A percentile compares a stretch with the other conserved stretches of the same genome.
phyloP scores from a whole-genome alignment of 306 rosid genomes.

The Styphnolobium japonicum region DNA sequence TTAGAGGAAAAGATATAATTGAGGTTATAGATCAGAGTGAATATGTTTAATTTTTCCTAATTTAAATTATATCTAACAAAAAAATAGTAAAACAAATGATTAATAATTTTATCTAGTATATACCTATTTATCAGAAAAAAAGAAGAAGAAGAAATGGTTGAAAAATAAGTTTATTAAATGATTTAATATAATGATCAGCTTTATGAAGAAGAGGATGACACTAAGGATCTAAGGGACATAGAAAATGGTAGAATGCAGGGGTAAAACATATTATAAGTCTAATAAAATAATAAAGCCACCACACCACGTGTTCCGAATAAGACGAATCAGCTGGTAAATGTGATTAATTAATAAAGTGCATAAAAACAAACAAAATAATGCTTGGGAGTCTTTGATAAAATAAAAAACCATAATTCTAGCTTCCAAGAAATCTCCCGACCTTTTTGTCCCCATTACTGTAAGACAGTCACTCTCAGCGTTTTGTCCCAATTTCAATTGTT shows the following conservation, averaged over 20 bases:
- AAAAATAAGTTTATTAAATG: not conserved
- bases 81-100: too few species aligned
- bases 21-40: too few species aligned
- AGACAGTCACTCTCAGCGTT: not conserved
- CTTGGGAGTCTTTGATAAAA: not conserved
- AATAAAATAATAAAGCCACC: not conserved
- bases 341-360: conserved; percentile 20
- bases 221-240: not conserved
- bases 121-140: too few species aligned
- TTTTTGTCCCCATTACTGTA: not conserved
- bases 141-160: too few species aligned
- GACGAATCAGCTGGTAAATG: conserved; percentile 26
- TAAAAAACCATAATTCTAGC: not conserved
- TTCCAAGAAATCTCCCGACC: not conserved
- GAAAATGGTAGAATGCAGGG: not conserved
- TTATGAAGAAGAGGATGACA: too few species aligned
- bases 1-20: too few species aligned
- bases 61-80: too few species aligned
- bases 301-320: conserved; percentile 14
- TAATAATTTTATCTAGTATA: too few species aligned
- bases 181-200: not conserved
- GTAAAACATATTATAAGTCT: not conserved
- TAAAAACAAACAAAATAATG: not conserved
- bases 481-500: not conserved
- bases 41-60: too few species aligned